These are phyloP conservation scores for Talaromyces sp. DNA, from an alignment of 2,329 filamentous ascomycete genomes.

Conservation along the genomic window DNA sequence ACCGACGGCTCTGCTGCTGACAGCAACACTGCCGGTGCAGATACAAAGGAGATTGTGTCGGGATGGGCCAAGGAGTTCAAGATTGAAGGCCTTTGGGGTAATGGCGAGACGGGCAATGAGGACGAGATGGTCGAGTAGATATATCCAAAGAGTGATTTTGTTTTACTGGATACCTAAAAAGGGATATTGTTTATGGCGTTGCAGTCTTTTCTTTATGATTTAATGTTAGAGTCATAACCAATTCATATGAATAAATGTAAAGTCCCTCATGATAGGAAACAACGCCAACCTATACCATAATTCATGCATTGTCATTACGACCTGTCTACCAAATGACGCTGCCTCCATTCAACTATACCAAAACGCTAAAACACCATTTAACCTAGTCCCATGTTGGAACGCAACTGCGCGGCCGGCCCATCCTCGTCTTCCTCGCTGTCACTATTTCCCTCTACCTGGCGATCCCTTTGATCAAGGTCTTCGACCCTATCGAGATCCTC, in stretches of 20 bases:
- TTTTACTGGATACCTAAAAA: conserved; percentile 26
- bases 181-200: conserved; percentile 13
- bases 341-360: not conserved
- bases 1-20: conserved; percentile 24
- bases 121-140: conserved; percentile 34
- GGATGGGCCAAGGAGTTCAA: conserved; percentile 95
- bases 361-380: conserved; percentile 2
- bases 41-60: conserved; percentile 78
- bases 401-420: conserved; percentile 12
- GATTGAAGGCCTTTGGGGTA: conserved; percentile 85
- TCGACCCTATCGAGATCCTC: conserved; percentile 34
- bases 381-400: conserved; percentile 11
- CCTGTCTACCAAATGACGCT: not conserved
- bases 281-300: not conserved
- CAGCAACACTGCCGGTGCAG: conserved; percentile 37
- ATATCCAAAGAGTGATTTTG: not conserved
- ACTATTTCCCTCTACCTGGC: conserved; percentile 7
- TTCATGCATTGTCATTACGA: not conserved
- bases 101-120: conserved; percentile 43
- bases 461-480: conserved; percentile 27
- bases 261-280: not conserved
- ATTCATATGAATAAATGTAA: not conserved
- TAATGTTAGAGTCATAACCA: not conserved
- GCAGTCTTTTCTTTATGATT: not conserved
- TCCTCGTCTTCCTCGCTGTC: conserved; percentile 11